Evolutionary conservation across 2,329 filamentous ascomycete species (phyloP).

Genomic region (Trichoderma atrobrunneum): DNA sequence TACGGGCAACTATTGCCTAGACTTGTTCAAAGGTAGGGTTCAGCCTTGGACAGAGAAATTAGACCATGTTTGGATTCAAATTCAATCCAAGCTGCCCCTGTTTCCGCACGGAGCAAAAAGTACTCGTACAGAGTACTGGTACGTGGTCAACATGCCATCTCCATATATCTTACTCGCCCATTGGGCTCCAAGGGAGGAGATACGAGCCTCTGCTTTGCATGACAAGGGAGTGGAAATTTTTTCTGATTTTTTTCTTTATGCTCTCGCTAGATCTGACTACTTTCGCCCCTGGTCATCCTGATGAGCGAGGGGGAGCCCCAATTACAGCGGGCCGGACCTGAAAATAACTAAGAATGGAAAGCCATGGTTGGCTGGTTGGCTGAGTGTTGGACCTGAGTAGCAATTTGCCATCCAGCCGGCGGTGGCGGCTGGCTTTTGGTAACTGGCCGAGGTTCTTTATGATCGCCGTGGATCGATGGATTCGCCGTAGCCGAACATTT

Average conservation of each 20-base stretch:
- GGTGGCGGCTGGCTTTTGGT: conserved; percentile 19
- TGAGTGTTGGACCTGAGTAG: background rate
- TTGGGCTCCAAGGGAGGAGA: background rate
- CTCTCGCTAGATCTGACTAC: background rate
- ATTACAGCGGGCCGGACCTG: conserved; percentile 17
- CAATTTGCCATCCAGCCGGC: conserved; percentile 1
- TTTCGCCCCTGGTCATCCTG: background rate
- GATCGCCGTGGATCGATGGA: background rate
- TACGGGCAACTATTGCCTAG: background rate
- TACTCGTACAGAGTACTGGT: background rate
- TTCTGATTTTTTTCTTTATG: background rate
- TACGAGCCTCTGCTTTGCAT: background rate
- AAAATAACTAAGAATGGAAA: conserved; percentile 4
- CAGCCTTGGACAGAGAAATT: background rate
- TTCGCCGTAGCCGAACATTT: background rate
- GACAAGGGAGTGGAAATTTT: background rate
- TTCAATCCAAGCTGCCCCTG: background rate
- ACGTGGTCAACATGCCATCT: background rate
- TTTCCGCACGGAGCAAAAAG: background rate
- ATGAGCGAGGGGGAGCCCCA: background rate
- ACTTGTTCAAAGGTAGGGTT: background rate
- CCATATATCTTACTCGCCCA: background rate
- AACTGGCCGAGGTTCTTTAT: conserved; percentile 5
- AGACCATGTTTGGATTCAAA: background rate
- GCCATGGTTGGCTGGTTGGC: conserved; percentile 14